Base-by-base conservation (phyloP, 495 filamentous ascomycete genomes). In the Xylaria grammica region DNA sequence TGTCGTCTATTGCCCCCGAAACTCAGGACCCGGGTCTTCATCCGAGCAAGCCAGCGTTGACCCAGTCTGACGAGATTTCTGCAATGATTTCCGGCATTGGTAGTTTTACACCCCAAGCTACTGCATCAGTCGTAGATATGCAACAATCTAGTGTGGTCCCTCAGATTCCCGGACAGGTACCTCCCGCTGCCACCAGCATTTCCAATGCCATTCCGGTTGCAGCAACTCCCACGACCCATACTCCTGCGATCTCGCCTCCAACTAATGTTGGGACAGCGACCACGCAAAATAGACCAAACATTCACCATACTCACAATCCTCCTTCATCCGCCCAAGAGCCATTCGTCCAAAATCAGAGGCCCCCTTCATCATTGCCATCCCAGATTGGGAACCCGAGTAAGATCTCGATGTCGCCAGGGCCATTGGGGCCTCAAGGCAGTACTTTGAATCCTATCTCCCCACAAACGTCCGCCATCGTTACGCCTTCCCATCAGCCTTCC, bases 31-130 rank as follows among this genome's bases (percentile, higher is more conserved):
- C 55, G 3, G 30, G 5, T 44, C 40, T 8, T 32, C n/a, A 22
- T 5, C 26, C 9, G 8, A 11, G 44, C 6, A n/a, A 53, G 17
- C 63, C 26, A 13, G 3, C 26, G 17, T n/a, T 24, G 26, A 8
- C 32, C 7, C 26, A 30, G 19, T 44, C 38, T 54, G 63, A 51
- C 19, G 45, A 59, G 9, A 52, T 59, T 19, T 51, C 50, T 46
- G 61, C 48, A 38, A 51, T 56, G 17, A 55, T 56, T 17, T 56
- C 51, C n/a, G 48, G 19, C 27, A 54, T 54, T 17, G 45, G 52
- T n/a, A 63, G 51, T 10, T 48, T 63, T 3, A 56, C 51, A 15
- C 26, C 50, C 38, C 50, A 63, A 56, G 27, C 1, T 9, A 34
- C 42, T n/a, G 19, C 61, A 22, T 26, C 59, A 52, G 15, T 42